Conservation (phyloP, 2,329 filamentous ascomycete species). For the Diplodia intermedia region DNA sequence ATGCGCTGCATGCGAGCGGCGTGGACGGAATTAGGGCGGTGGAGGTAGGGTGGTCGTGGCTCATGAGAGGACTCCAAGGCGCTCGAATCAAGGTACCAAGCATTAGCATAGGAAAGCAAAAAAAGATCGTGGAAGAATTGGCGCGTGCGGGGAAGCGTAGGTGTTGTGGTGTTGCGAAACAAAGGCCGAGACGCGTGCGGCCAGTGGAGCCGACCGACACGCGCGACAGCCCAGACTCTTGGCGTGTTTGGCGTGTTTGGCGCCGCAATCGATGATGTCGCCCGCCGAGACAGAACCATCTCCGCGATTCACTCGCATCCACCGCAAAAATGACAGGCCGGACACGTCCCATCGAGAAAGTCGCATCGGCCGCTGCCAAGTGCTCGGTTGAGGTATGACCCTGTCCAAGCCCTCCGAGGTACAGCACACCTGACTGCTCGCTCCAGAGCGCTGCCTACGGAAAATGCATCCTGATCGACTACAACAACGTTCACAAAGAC, state of each 20-base stretch:
- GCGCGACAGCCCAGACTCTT: background rate
- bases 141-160: background rate
- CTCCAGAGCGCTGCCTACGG: conserved; percentile 81
- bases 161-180: conserved; percentile 9
- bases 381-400: conserved; percentile 68
- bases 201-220: background rate
- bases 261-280: background rate
- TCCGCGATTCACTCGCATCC: background rate
- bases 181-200: conserved; percentile 21
- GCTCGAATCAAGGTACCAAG: conserved; percentile 19
- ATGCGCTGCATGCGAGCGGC: conserved; percentile 50
- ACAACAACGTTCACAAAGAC: conserved; percentile 87
- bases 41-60: conserved; percentile 4
- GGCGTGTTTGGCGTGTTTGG: conserved; percentile 23
- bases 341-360: conserved; percentile 71
- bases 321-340: conserved; percentile 52
- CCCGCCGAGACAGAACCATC: background rate
- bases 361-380: conserved; percentile 69
- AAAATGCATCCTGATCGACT: conserved; percentile 89
- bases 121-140: conserved; percentile 28
- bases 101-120: conserved; percentile 26
- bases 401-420: background rate
- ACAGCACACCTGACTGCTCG: background rate
- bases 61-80: conserved; percentile 31
- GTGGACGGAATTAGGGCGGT: conserved; percentile 17